Base-by-base conservation (phyloP, 2,329 filamentous ascomycete species). In the Mollisiaceae sp. region DNA sequence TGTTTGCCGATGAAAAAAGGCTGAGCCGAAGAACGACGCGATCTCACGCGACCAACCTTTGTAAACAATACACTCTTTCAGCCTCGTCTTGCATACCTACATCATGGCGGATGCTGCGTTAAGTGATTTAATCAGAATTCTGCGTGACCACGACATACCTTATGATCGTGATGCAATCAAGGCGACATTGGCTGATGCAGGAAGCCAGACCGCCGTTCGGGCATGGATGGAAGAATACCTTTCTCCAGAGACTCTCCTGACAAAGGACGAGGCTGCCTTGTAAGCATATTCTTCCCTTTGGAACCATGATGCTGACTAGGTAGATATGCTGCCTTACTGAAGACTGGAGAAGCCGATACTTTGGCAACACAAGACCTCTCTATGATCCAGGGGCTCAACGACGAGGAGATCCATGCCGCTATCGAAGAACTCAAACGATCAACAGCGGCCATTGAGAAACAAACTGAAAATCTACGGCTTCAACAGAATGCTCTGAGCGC, bases 341-440 rank as follows among this genome's bases (percentile, higher is more conserved):
- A 78, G 66, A 80, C 77, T 39, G 85, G 85, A 12, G 77, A 81
- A 63, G 81, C 82, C 11, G 81, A 83, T 61, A 75, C 66, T 22
- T 76, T 87, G 4, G 79, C 78, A 20, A 70, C 78, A 43, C 77
- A 82, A 63, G 81, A 86, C 68, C 70, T 83, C n/a, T 78, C 80
- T 4, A 72, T 78, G 38, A 77, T 83, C 39, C 82, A 82, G 62
- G 82, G 84, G 5, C 76, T 90, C 55, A 78, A 80, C 15, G 88
- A 91, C 64, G 79, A 83, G 32, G 87, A 91, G 60, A 79, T 92
- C 63, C 81, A 81, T 61, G 76, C 79, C 47, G 89, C 90, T 18
- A 86, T 91, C 59, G 82, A 84, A 2, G 85, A 89, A 61, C 79
- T 93, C n/a, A 82, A 85, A 65, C 80, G 80, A 43, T 91, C 89